Percentiles rank a stretch among this genome's conserved stretches.
Evolutionary conservation across 805 yeast species (phyloP).

Genomic region (Yarrowia yakushimensis): DNA sequence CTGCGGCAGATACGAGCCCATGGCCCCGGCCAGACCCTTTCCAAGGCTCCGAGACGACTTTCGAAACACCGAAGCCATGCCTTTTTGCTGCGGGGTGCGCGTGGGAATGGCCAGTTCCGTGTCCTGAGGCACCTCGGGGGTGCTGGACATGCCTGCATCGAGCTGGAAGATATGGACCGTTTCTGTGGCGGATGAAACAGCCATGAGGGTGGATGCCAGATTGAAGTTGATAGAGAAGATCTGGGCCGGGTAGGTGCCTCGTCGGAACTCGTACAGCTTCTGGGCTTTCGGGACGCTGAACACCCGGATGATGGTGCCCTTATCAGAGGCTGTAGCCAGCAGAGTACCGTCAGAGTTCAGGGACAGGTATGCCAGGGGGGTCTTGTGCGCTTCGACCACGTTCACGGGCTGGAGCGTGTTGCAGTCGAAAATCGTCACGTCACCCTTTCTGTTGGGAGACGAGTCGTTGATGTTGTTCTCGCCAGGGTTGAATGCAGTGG

Average conservation of each 20-base stretch:
- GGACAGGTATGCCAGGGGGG: slow-evolving; percentile 64
- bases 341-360: slow-evolving; percentile 72
- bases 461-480: slow-evolving; percentile 24
- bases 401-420: slow-evolving; percentile 68
- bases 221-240: slow-evolving; percentile 77
- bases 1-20: slow-evolving; percentile 83
- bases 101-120: slow-evolving; percentile 1
- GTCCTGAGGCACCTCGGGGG: slow-evolving; percentile 6
- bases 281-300: slow-evolving; percentile 58
- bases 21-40: slow-evolving; percentile 59
- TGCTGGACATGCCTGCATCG: slow-evolving; percentile 21
- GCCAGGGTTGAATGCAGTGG: slow-evolving; percentile 29
- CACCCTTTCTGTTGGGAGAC: slow-evolving; percentile 45
- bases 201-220: slow-evolving; percentile 60
- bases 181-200: slow-evolving; percentile 85
- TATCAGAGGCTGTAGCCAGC: slow-evolving; percentile 83
- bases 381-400: slow-evolving; percentile 81
- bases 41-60: slow-evolving; percentile 38
- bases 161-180: slow-evolving; percentile 89
- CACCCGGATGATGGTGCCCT: slow-evolving; percentile 86
- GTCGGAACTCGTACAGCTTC: slow-evolving; percentile 66
- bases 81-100: slow-evolving; percentile 25
- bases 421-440: slow-evolving; percentile 77
- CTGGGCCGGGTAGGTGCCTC: slow-evolving; percentile 82
- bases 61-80: slow-evolving; percentile 36